phyloP scores from a whole-genome alignment of 257 asterid species.

The Mentha longifolia region DNA sequence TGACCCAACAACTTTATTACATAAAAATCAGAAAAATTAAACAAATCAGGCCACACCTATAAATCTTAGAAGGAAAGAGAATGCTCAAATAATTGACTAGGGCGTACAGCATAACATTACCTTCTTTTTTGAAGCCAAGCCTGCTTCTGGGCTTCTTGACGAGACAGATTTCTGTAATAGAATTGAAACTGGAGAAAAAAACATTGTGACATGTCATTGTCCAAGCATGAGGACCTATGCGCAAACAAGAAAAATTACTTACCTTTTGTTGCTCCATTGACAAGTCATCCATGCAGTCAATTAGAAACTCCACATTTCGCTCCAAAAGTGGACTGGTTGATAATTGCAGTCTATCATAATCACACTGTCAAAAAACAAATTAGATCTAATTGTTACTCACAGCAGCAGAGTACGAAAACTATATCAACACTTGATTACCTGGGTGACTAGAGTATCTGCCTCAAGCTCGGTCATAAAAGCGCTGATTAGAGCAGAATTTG shows the following conservation, averaged over 20 bases:
- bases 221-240: conserved; percentile 13
- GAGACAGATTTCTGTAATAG: conserved; percentile 91
- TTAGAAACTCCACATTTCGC: conserved; percentile 90
- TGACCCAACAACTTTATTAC: not conserved
- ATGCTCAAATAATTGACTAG: not conserved
- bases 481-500: conserved; percentile 94
- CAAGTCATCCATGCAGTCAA: conserved; percentile 98
- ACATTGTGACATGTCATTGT: conserved; percentile 11
- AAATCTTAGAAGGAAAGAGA: not conserved
- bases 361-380: conserved; percentile 56
- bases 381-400: not conserved
- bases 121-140: conserved; percentile 97
- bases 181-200: conserved; percentile 71
- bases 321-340: conserved; percentile 82
- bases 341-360: conserved; percentile 85
- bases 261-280: conserved; percentile 97
- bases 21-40: not conserved
- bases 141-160: conserved; percentile 97
- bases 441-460: conserved; percentile 83
- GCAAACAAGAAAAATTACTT: conserved; percentile 30
- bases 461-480: conserved; percentile 97
- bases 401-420: not conserved
- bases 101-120: conserved; percentile 40
- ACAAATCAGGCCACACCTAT: not conserved
- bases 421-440: conserved; percentile 46